These are phyloP conservation scores for Lentinula guzmanii DNA, from an alignment of 768 basidiomycete species.

Conservation along the genomic window DNA sequence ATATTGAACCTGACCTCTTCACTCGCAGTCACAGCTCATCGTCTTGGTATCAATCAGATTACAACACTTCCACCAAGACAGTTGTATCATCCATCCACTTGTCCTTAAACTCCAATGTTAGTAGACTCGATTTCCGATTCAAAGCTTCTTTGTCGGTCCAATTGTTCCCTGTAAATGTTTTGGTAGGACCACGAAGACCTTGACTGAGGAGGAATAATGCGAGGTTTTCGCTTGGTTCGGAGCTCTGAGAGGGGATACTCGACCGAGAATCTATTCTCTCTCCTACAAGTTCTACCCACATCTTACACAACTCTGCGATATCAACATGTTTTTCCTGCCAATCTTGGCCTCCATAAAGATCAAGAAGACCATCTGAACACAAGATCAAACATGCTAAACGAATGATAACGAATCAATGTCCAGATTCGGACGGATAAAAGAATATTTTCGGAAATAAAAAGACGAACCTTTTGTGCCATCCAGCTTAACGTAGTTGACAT, in stretches of 20 bases:
- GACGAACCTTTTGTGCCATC: background rate
- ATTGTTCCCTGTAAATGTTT: background rate
- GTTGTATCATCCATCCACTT: conserved; percentile 61
- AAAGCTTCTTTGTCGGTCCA: conserved; percentile 18
- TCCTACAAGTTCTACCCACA: conserved; percentile 31
- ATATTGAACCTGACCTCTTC: too few species aligned
- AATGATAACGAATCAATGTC: background rate
- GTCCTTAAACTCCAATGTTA: conserved; percentile 41
- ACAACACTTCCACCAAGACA: conserved; percentile 27
- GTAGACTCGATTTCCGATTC: conserved; percentile 34
- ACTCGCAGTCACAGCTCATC: too few species aligned
- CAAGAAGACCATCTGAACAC: conserved; percentile 47
- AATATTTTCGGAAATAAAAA: background rate
- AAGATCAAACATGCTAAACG: conserved; percentile 33
- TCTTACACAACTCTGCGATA: conserved; percentile 17
- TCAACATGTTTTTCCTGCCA: conserved; percentile 19
- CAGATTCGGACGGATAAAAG: background rate
- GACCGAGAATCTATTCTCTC: background rate
- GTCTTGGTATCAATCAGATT: background rate
- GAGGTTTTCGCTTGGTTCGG: background rate
- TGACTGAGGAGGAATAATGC: conserved; percentile 28
- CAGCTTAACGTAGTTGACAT: conserved; percentile 35
- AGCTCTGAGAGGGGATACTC: background rate
- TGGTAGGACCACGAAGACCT: conserved; percentile 30
- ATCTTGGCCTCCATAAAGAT: conserved; percentile 31